Conservation (phyloP, 768 basidiomycete species). For the Cantharellus anzutake region DNA sequence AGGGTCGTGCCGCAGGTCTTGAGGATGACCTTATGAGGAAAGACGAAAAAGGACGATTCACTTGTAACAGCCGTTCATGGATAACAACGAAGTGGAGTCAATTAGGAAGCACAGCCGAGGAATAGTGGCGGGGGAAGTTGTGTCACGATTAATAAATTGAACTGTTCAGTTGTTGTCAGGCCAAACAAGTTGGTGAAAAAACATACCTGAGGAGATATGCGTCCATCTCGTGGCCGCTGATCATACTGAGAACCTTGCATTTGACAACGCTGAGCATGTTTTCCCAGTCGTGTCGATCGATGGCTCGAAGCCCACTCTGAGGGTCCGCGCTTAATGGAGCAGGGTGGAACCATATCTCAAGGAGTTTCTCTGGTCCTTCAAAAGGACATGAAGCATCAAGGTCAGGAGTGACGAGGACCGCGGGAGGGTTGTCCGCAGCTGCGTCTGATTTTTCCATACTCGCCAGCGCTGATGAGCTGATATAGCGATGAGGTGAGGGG, state of each 20-base stretch:
- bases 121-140: neutral
- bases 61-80: slow-evolving; percentile 23
- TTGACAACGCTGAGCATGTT: slow-evolving; percentile 93
- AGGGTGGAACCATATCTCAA: slow-evolving; percentile 95
- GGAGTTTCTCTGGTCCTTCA: slow-evolving; percentile 86
- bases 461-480: neutral
- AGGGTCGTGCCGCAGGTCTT: slow-evolving; percentile 99
- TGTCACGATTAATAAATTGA: neutral
- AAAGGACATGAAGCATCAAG: slow-evolving; percentile 28
- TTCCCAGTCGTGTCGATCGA: slow-evolving; percentile 71
- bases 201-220: slow-evolving; percentile 88
- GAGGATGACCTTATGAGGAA: slow-evolving; percentile 86
- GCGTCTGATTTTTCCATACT: neutral
- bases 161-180: neutral
- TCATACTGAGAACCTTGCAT: slow-evolving; percentile 84
- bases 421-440: neutral
- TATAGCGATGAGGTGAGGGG: no score
- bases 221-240: slow-evolving; percentile 78
- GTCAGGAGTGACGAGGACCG: neutral
- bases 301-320: slow-evolving; percentile 55
- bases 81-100: slow-evolving; percentile 8
- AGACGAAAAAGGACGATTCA: slow-evolving; percentile 93
- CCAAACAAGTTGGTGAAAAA: neutral
- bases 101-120: neutral
- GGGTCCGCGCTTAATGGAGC: slow-evolving; percentile 33